These are phyloP conservation scores for Saccharomyces pastorianus DNA, from an alignment of 1,139 yeast genomes.

Conservation along the genomic window DNA sequence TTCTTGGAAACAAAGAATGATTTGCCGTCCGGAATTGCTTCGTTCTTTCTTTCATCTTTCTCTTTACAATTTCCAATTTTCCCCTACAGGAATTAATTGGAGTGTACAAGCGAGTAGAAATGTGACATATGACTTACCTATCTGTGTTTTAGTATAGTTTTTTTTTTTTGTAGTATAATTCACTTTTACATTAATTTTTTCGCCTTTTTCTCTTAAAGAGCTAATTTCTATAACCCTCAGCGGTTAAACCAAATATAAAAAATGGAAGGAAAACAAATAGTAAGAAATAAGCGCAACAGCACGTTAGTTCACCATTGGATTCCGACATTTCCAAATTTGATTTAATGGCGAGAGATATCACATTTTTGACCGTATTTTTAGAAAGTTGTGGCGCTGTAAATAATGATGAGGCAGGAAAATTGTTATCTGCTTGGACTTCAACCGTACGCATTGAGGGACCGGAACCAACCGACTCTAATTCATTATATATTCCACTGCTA, in stretches of 20 bases:
- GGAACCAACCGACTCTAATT: neutral
- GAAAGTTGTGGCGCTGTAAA: neutral
- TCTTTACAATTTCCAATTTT: neutral
- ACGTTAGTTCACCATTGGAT: neutral
- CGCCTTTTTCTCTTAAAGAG: neutral
- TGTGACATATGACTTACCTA: neutral
- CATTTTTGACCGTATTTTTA: neutral
- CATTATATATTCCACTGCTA: neutral
- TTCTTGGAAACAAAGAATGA: slow-evolving; percentile 44
- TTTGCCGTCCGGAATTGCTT: neutral
- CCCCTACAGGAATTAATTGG: neutral
- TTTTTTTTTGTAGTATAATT: neutral
- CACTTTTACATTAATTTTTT: neutral
- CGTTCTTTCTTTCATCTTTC: neutral
- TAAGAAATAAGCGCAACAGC: neutral
- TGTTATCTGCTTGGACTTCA: neutral
- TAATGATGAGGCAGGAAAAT: neutral
- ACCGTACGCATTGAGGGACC: neutral
- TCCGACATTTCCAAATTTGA: neutral
- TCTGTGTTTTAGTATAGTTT: neutral
- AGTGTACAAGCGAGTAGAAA: neutral
- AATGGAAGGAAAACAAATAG: neutral
- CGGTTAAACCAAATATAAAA: neutral
- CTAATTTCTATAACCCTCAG: neutral
- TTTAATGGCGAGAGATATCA: neutral